Evolutionary conservation across 2,329 filamentous ascomycete species (phyloP).

Genomic region (Fusarium equiseti): DNA sequence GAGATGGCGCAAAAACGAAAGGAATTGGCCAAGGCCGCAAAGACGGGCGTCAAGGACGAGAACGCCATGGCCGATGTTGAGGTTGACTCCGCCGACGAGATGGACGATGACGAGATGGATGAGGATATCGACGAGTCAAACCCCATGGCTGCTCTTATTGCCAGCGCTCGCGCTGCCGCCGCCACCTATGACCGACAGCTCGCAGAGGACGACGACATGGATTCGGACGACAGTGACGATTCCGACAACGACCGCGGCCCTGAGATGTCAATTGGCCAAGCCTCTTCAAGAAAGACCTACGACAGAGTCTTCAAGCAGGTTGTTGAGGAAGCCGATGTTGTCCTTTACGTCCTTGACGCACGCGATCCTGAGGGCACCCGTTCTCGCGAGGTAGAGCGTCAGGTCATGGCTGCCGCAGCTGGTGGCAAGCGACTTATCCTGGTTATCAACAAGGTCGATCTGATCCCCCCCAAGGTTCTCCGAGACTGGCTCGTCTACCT

Average conservation of each 20-base stretch:
- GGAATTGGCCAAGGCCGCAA: constrained; percentile 77
- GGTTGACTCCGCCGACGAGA: constrained; percentile 62
- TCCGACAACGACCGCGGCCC: constrained; percentile 68
- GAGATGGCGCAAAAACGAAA: constrained; percentile 79
- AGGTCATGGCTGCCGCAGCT: constrained; percentile 87
- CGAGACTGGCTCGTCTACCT: constrained; percentile 88
- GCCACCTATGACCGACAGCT: constrained; percentile 77
- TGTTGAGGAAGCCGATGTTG: constrained; percentile 87
- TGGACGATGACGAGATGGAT: constrained; percentile 65
- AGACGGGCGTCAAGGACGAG: constrained; percentile 63
- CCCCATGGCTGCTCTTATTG: constrained; percentile 91
- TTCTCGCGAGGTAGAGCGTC: constrained; percentile 89
- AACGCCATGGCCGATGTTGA: constrained; percentile 61
- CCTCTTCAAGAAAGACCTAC: constrained; percentile 84
- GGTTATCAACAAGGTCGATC: constrained; percentile 94
- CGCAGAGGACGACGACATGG: constrained; percentile 70
- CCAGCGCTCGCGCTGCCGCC: constrained; percentile 83
- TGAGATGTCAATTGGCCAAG: constrained; percentile 64
- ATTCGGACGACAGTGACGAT: constrained; percentile 58
- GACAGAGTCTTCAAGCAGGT: constrained; percentile 98
- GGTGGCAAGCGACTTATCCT: constrained; percentile 90
- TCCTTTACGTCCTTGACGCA: constrained; percentile 93
- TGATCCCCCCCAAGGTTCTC: constrained; percentile 84
- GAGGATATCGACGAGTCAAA: constrained; percentile 76
- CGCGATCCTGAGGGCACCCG: constrained; percentile 91